These are phyloP conservation scores for Pharus latifolius DNA, from an alignment of 176 grass and related monocot genomes.

Conservation along the genomic window DNA sequence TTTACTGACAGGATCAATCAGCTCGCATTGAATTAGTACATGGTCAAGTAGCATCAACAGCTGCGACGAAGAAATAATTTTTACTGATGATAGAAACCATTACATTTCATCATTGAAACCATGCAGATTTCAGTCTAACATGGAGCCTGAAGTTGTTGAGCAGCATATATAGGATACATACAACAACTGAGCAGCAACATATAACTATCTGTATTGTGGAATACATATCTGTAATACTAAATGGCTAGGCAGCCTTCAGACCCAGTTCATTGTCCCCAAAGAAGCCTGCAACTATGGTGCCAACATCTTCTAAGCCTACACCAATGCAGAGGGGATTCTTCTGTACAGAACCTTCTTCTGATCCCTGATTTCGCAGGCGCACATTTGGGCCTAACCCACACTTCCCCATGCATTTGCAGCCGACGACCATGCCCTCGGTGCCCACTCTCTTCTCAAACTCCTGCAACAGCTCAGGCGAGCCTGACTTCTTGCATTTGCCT, in stretches of 20 bases:
- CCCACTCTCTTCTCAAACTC: constrained; percentile 50
- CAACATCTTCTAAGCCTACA: constrained; percentile 70
- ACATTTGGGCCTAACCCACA: constrained; percentile 62
- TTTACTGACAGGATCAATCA: no score
- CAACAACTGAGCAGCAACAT: not conserved
- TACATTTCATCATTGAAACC: not conserved
- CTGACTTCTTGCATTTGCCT: constrained; percentile 71
- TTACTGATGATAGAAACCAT: not conserved
- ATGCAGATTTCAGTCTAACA: not conserved
- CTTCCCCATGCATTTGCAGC: constrained; percentile 90
- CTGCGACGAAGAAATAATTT: no score
- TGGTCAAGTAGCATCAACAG: no score
- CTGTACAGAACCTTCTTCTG: not conserved
- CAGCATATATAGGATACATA: not conserved
- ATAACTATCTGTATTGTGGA: not conserved
- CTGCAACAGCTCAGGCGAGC: constrained; percentile 39
- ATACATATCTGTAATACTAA: not conserved
- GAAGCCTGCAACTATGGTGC: constrained; percentile 35
- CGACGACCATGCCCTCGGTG: not conserved
- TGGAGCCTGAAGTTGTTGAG: not conserved
- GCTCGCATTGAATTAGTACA: no score
- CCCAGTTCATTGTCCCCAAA: not conserved
- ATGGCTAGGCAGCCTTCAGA: not conserved
- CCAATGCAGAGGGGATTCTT: constrained; percentile 44
- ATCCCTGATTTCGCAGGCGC: not conserved